Percentiles rank a stretch among this genome's conserved stretches.
phyloP scores from a whole-genome alignment of 345 rosid species.

The Erucastrum elatum region DNA sequence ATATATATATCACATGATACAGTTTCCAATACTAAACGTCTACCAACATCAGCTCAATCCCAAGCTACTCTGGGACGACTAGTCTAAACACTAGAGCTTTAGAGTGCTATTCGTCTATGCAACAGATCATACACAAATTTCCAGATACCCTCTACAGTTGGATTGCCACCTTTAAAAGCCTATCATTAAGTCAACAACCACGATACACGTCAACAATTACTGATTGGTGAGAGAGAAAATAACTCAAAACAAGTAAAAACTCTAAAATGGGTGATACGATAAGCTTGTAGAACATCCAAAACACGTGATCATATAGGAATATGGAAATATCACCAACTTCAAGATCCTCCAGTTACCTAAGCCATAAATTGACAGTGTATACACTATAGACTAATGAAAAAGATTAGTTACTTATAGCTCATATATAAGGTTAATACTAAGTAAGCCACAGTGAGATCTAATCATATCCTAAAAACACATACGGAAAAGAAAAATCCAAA shows the following conservation, averaged over 20 bases:
- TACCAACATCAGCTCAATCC: neutral
- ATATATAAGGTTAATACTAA: no score
- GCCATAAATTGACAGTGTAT: neutral
- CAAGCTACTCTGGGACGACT: neutral
- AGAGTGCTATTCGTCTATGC: neutral
- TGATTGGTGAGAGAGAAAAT: neutral
- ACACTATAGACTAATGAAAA: neutral
- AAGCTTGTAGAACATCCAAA: neutral
- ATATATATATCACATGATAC: neutral
- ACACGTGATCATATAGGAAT: neutral
- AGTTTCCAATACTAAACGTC: neutral
- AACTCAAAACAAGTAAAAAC: neutral
- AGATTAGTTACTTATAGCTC: neutral
- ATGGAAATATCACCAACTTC: neutral
- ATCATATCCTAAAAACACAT: neutral
- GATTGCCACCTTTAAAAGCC: neutral
- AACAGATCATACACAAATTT: neutral
- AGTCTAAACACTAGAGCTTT: neutral
- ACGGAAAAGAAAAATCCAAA: neutral
- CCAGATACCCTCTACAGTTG: neutral
- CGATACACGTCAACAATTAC: neutral
- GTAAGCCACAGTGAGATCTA: no score
- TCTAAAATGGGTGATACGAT: neutral
- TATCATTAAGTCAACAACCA: neutral
- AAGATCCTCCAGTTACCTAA: slow-evolving; percentile 5